Conservation (phyloP, 192 early-diverging fungal genomes). For the Phycomyces blakesleeanus region DNA sequence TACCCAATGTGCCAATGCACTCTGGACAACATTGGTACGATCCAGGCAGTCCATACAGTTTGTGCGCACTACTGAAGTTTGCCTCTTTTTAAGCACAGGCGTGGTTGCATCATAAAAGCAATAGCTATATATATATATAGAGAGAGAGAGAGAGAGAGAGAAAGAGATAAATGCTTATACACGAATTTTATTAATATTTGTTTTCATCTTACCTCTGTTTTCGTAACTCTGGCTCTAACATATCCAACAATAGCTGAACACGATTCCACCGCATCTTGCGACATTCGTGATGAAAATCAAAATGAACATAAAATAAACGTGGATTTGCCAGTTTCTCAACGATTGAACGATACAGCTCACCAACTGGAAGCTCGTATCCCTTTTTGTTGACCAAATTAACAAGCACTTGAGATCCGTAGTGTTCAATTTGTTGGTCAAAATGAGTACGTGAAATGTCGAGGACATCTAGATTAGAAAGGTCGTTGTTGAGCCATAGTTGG, state of each 20-base stretch:
- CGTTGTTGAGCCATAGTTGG: conserved; percentile 65
- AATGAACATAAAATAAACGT: conserved; percentile 71
- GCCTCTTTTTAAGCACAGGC: conserved; percentile 40
- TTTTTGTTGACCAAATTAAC: conserved; percentile 94
- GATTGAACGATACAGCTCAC: conserved; percentile 65
- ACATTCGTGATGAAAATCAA: conserved; percentile 98
- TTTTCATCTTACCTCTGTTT: conserved; percentile 46
- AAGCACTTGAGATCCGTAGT: conserved; percentile 78
- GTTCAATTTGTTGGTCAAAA: conserved; percentile 60
- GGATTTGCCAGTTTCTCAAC: conserved; percentile 54
- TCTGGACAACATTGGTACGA: conserved; percentile 99
- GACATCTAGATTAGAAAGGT: conserved; percentile 7
- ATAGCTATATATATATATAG: conserved; percentile 45
- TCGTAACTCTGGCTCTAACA: conserved; percentile 61
- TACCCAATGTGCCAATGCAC: conserved; percentile 72
- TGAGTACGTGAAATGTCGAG: conserved; percentile 57
- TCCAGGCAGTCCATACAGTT: conserved; percentile 99
- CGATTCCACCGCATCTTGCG: conserved; percentile 91
- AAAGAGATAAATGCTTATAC: too few species aligned
- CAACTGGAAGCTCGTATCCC: conserved; percentile 84
- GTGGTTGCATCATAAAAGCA: conserved; percentile 41
- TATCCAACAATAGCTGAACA: conserved; percentile 74
- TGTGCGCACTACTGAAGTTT: conserved; percentile 82
- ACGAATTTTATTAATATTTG: too few species aligned
- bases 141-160: too few species aligned